Evolutionary conservation across 2,329 filamentous ascomycete genomes (phyloP).

Genomic region (Arthrobotrys megalospora): DNA sequence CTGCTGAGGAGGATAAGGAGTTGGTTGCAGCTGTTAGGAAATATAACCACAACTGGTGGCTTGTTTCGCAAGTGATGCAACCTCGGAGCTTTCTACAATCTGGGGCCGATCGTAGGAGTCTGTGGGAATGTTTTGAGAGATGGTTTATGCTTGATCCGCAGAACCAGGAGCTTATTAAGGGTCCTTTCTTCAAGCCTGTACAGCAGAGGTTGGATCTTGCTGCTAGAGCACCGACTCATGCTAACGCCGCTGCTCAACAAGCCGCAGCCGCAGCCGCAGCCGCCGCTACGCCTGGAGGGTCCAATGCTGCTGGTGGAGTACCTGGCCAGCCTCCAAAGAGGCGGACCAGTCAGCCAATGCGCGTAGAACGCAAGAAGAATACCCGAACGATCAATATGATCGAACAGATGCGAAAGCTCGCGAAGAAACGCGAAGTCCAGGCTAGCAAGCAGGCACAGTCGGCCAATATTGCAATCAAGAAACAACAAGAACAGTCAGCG

Average conservation of each 20-base stretch:
- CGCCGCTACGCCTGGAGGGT: conserved; percentile 69
- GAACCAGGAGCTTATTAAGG: conserved; percentile 93
- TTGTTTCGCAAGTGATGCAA: conserved; percentile 86
- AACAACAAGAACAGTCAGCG: conserved; percentile 81
- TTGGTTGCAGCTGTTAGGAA: conserved; percentile 87
- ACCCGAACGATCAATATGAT: conserved; percentile 90
- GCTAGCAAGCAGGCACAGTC: conserved; percentile 87
- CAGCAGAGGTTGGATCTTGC: conserved; percentile 76
- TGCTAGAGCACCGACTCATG: conserved; percentile 70
- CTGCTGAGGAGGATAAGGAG: conserved; percentile 89
- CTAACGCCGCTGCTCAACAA: conserved; percentile 73
- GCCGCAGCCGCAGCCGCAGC: conserved; percentile 63
- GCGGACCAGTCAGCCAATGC: conserved; percentile 82
- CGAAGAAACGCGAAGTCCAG: conserved; percentile 90
- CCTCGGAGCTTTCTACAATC: conserved; percentile 84
- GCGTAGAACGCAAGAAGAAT: conserved; percentile 88
- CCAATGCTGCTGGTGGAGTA: conserved; percentile 68
- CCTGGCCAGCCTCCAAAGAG: conserved; percentile 70
- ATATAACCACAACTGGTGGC: conserved; percentile 97
- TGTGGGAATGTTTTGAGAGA: conserved; percentile 98
- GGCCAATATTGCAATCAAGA: conserved; percentile 77
- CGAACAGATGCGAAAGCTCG: conserved; percentile 94
- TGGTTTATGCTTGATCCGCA: conserved; percentile 94
- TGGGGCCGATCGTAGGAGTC: conserved; percentile 88
- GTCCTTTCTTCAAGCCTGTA: conserved; percentile 89